Evolutionary conservation across 2,329 filamentous ascomycete genomes (phyloP).

Genomic region (Colletotrichum ledebouriae): DNA sequence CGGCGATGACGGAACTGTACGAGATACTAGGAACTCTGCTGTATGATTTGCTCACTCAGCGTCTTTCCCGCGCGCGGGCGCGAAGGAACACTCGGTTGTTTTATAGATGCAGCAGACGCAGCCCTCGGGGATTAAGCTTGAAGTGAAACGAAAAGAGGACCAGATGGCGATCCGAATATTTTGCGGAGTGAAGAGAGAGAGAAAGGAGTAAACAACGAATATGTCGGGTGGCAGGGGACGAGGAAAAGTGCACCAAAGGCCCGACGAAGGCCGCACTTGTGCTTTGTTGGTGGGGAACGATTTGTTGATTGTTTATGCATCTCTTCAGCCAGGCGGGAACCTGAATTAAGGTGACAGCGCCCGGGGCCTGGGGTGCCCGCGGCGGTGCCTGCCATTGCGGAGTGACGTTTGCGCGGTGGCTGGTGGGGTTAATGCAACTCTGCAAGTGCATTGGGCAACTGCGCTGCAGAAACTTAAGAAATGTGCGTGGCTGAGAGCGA

Average conservation of each 20-base stretch:
- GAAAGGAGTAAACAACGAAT: slow-evolving; percentile 14
- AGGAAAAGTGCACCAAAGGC: slow-evolving; percentile 19
- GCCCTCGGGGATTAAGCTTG: not conserved
- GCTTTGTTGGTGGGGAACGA: slow-evolving; percentile 36
- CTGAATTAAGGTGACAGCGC: slow-evolving; percentile 39
- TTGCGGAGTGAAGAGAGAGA: slow-evolving; percentile 16
- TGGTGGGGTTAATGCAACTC: slow-evolving; percentile 37
- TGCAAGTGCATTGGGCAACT: slow-evolving; percentile 16
- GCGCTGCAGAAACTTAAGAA: slow-evolving; percentile 11
- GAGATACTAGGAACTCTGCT: slow-evolving; percentile 4
- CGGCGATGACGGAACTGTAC: slow-evolving; percentile 33
- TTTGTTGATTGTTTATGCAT: slow-evolving; percentile 42
- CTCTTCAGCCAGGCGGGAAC: slow-evolving; percentile 39
- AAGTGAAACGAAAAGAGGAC: not conserved
- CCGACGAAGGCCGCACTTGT: slow-evolving; percentile 27
- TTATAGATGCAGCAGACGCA: slow-evolving; percentile 17
- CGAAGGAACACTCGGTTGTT: slow-evolving; percentile 20
- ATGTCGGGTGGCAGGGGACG: slow-evolving; percentile 30
- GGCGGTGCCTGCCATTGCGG: slow-evolving; percentile 17
- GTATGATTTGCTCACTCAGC: not conserved
- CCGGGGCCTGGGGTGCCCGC: slow-evolving; percentile 34
- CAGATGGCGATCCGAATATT: slow-evolving; percentile 19
- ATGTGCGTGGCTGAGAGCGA: slow-evolving; percentile 39
- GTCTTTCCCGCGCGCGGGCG: slow-evolving; percentile 23
- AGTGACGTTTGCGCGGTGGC: slow-evolving; percentile 44